phyloP scores from a whole-genome alignment of 2,329 filamentous ascomycete genomes.

The Arachnomyces sp. region DNA sequence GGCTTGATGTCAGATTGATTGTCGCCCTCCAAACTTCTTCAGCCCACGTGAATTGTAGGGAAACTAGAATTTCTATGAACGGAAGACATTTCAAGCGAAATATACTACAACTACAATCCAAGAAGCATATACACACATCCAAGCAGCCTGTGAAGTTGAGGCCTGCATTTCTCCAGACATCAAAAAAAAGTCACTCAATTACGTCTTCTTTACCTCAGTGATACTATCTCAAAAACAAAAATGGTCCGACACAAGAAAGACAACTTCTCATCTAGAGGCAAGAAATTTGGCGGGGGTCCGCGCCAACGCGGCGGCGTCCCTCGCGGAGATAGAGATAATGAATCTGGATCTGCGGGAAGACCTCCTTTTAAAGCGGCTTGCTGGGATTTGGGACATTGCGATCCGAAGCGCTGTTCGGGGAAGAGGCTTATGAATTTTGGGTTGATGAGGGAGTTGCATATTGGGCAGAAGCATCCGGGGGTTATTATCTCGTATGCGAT shows the following conservation, averaged over 20 bases:
- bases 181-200: not conserved
- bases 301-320: constrained; percentile 45
- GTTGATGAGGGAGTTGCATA: constrained; percentile 82
- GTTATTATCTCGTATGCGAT: constrained; percentile 68
- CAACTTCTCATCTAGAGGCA: constrained; percentile 60
- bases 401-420: constrained; percentile 91
- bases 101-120: too few relatives aligned
- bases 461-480: constrained; percentile 85
- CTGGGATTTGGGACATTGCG: constrained; percentile 97
- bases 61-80: not conserved
- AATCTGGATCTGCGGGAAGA: constrained; percentile 25
- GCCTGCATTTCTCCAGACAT: too few relatives aligned
- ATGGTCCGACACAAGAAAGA: constrained; percentile 99
- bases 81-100: too few relatives aligned
- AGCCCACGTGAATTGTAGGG: too few relatives aligned
- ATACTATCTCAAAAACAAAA: constrained; percentile 3
- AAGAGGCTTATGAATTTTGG: constrained; percentile 89
- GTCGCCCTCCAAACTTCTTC: not conserved
- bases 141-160: too few relatives aligned
- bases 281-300: constrained; percentile 57
- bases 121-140: too few relatives aligned
- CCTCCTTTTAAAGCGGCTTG: constrained; percentile 80
- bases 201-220: not conserved
- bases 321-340: constrained; percentile 30
- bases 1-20: not conserved